Conservation (phyloP, 306 rosid species). For the Cicer cuneatum region DNA sequence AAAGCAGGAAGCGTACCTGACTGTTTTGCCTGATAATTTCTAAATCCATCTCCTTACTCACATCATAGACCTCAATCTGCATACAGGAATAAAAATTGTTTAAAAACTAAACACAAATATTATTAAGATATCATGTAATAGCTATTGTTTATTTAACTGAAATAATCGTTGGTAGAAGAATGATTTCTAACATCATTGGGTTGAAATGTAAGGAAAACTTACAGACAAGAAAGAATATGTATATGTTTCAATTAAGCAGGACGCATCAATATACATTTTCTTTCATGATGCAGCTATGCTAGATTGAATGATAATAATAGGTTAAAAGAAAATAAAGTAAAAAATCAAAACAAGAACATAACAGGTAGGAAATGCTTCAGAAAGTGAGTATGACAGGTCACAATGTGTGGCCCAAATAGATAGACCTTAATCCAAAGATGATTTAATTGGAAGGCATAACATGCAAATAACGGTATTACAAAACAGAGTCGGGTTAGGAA, state of each 20-base stretch:
- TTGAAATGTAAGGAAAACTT: not conserved
- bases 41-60: conserved; percentile 99
- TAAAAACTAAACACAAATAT: conserved; percentile 28
- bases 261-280: conserved; percentile 1
- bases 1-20: conserved; percentile 68
- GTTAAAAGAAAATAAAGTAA: conserved; percentile 3
- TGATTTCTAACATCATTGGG: conserved; percentile 1
- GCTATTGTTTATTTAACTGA: not conserved
- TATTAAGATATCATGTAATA: conserved; percentile 13
- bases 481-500: conserved; percentile 17
- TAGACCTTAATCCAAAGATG: conserved; percentile 19
- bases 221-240: not conserved
- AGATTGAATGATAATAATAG: not conserved
- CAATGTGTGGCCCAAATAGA: conserved; percentile 8
- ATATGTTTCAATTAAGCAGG: not conserved
- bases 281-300: conserved; percentile 3
- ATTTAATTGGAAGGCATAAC: conserved; percentile 12
- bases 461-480: not conserved
- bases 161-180: conserved; percentile 2
- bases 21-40: conserved; percentile 98
- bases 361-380: conserved; percentile 19
- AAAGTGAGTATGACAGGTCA: conserved; percentile 20
- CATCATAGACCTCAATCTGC: conserved; percentile 97
- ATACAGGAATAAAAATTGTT: conserved; percentile 40
- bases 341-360: conserved; percentile 12